phyloP scores from a whole-genome alignment of 139 green algal genomes.

The Penium margaritaceum region DNA sequence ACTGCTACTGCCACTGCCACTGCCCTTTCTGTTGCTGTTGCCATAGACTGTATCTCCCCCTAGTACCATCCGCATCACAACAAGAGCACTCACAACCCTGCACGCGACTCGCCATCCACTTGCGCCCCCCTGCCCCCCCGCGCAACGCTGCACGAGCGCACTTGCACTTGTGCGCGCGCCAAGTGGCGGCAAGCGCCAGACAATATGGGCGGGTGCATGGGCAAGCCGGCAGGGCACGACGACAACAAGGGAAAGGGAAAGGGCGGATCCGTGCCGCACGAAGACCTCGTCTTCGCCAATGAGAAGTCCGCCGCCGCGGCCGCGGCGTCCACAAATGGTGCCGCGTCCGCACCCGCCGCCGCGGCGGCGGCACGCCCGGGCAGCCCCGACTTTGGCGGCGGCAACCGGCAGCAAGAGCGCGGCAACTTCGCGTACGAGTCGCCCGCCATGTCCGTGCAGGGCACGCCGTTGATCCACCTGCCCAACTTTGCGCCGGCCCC shows the following conservation, averaged over 20 bases:
- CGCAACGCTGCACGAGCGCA: no score
- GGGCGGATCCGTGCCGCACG: neutral
- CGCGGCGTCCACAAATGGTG: neutral
- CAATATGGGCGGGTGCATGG: constrained; percentile 1
- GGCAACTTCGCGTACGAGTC: neutral
- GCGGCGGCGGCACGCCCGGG: neutral
- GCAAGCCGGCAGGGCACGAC: neutral
- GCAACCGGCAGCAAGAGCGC: neutral
- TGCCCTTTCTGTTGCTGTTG: no score
- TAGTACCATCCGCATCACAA: no score
- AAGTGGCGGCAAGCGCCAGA: no score
- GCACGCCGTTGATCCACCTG: neutral
- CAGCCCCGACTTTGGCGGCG: no score
- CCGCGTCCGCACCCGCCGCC: neutral
- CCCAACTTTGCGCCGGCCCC: neutral
- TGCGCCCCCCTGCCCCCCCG: no score
- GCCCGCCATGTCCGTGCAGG: constrained; percentile 1
- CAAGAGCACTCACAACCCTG: no score
- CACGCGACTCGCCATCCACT: no score
- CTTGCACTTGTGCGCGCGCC: no score
- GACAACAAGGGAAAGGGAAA: neutral
- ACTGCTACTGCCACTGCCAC: no score
- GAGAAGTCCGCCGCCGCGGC: neutral
- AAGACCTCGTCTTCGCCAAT: neutral
- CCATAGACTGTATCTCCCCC: no score